These are phyloP conservation scores for Kappamyces sp. DNA, from an alignment of 192 early-diverging fungal genomes.

Conservation along the genomic window DNA sequence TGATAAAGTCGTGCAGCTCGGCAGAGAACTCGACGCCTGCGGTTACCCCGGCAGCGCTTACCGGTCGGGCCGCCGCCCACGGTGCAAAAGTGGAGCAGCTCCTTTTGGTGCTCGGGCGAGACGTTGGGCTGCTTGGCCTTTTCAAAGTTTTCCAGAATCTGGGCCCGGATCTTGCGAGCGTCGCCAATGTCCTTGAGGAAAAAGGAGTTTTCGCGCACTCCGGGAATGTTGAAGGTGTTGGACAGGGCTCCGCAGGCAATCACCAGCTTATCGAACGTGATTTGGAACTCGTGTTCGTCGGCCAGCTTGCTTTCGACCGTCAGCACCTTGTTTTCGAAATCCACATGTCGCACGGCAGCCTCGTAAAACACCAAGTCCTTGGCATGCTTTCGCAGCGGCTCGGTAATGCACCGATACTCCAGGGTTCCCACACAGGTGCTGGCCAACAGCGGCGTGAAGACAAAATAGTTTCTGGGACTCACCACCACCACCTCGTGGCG, in stretches of 20 bases:
- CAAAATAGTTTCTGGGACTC: constrained; percentile 80
- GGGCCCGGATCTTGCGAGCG: constrained; percentile 73
- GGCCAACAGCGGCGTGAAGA: constrained; percentile 83
- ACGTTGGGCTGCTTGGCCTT: constrained; percentile 63
- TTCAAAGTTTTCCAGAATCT: constrained; percentile 66
- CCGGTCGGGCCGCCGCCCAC: constrained; percentile 87
- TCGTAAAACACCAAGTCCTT: constrained; percentile 52
- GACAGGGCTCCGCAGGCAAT: constrained; percentile 73
- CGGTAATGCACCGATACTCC: constrained; percentile 80
- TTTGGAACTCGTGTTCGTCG: constrained; percentile 32
- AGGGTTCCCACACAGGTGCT: constrained; percentile 67
- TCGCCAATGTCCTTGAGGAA: constrained; percentile 83
- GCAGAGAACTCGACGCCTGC: constrained; percentile 23
- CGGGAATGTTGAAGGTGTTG: constrained; percentile 81
- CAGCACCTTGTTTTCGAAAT: constrained; percentile 35
- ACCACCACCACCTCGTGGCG: constrained; percentile 70
- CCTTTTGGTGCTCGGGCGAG: constrained; percentile 53
- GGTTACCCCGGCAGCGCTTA: constrained; percentile 52
- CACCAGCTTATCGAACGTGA: constrained; percentile 77
- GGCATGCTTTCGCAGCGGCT: constrained; percentile 46
- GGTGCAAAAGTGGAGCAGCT: constrained; percentile 72
- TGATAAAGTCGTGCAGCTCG: constrained; percentile 77
- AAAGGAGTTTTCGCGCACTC: constrained; percentile 76
- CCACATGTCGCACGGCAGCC: constrained; percentile 51
- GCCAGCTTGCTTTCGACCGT: constrained; percentile 5